Evolutionary conservation across 179 eudicot species (phyloP), one percentile per base, ranked within the genome.

Genomic region (Nepenthes alata): DNA sequence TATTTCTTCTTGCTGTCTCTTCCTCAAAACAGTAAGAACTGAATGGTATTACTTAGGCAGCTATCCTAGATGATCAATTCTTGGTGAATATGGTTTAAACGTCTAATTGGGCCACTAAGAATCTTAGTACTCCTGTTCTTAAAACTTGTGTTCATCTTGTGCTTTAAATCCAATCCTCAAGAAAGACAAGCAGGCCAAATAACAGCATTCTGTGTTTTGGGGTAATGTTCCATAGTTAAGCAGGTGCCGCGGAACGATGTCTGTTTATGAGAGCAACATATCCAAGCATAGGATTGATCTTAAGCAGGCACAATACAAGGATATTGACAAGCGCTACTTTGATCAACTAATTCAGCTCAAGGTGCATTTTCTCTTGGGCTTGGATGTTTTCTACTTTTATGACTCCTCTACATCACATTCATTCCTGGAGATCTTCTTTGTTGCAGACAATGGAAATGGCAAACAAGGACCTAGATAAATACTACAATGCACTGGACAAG

Each of bases 371-470:
- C 25, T 47, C 53, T 12, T 11, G 36, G 60, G 1, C 48, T 59
- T 62, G 47, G n/a, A 8, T 58, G 49, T 48, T 52, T 63, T 57
- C 15, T 5, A 54, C 35, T 48, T 61, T 35, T 69, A 60, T 67
- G 61, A 68, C 47, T 10, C 11, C 2, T 60, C 14, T 35, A 5
- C 47, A 0, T 35, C 8, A 13, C 11, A 50, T 50, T 60, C 63
- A 16, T 60, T 6, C 25, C 12, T 44, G 52, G 34, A 3, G 56
- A 12, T 47, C 47, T 60, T 59, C 35, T 53, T 12, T 61, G 35
- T 67, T 61, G 64, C 93, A 93, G 98, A 93, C 98, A 66, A 81
- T 88, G 56, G 98, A 93, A 76, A 93, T 93, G 98, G 95, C 98
- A 47, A 93, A 93, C 80, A 93, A 93, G 80, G 98, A 93, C 79